Evolutionary conservation across 1,139 yeast species (phyloP), one percentile per base, ranked within the genome.

Genomic region (Diutina neorugosa): DNA sequence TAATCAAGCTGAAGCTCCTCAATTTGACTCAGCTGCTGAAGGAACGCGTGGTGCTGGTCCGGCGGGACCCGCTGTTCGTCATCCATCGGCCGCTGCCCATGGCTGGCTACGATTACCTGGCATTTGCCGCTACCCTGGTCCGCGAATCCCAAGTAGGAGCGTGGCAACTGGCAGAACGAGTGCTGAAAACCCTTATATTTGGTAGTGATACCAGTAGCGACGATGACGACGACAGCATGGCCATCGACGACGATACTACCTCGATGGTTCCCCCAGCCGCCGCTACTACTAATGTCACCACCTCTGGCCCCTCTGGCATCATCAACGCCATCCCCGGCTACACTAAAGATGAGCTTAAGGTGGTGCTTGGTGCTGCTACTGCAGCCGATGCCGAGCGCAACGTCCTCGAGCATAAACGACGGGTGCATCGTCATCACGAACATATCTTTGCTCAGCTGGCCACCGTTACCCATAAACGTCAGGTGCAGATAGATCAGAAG

Each of bases 131-230:
- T 8, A 64, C 64, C 2, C 62, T 62, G 16, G 56, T 64, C 18
- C 63, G 60, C 55, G 63, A 62, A 50, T 71, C 77, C 4, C 77
- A 73, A 57, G 63, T 73, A n/a, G 67, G 65, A 55, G 77, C 77
- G 14, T 74, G 78, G 78, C 77, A 74, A 57, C 67, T 73, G 23
- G 78, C 77, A 1, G 78, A 74, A 56, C 68, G 70, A 57, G 67
- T 71, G 44, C 63, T 70, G 54, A 60, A 62, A 25, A 70, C 66
- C 54, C 57, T 74, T 34, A 70, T 74, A 1, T 74, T 74, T 59
- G 73, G 69, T 40, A 63, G 65, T 53, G 65, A 66, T 27, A 67
- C 62, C 16, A 34, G 25, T 18, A 31, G 37, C 14, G 37, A 16
- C 19, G 49, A 23, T 12, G 23, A 19, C 19, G 40, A 31, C 14